Evolutionary conservation across 176 grass and related monocot species (phyloP).

Genomic region (Eremochloa ophiuroides): DNA sequence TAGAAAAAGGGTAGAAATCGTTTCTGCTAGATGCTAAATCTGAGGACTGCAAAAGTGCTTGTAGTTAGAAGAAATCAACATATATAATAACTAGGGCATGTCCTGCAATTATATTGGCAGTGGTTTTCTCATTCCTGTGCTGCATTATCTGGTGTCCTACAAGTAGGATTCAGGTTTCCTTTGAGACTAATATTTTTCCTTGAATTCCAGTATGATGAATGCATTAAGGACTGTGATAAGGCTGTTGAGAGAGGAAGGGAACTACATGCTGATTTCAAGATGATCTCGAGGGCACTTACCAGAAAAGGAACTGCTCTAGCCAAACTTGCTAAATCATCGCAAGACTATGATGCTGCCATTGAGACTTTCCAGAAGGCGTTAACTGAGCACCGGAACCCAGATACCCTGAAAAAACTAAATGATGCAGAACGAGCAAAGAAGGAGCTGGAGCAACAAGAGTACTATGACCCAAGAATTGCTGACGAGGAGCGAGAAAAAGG

Average conservation of each 20-base stretch:
- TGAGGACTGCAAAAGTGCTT: not conserved
- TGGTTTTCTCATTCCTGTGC: not conserved
- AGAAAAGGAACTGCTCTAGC: conserved; percentile 92
- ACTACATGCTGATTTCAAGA: conserved; percentile 90
- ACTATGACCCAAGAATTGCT: conserved; percentile 79
- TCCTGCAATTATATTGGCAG: not conserved
- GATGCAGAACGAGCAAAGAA: conserved; percentile 92
- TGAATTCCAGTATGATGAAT: conserved; percentile 67
- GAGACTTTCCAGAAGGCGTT: conserved; percentile 94
- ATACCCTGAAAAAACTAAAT: conserved; percentile 86
- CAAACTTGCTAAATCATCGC: conserved; percentile 82
- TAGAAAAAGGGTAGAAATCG: not conserved
- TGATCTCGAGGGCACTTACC: conserved; percentile 88
- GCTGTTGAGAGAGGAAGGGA: conserved; percentile 97
- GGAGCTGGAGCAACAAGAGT: conserved; percentile 92
- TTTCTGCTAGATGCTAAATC: not conserved
- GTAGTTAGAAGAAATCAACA: not conserved
- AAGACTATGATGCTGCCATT: conserved; percentile 82
- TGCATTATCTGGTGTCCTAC: not conserved
- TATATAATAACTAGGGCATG: not conserved
- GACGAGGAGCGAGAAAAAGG: conserved; percentile 98
- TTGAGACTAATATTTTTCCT: not conserved
- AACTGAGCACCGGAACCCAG: conserved; percentile 94
- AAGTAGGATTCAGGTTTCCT: not conserved
- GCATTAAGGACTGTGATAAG: conserved; percentile 95